Conservation (phyloP, 495 filamentous ascomycete genomes). For the Aspergillus ellipticus region DNA sequence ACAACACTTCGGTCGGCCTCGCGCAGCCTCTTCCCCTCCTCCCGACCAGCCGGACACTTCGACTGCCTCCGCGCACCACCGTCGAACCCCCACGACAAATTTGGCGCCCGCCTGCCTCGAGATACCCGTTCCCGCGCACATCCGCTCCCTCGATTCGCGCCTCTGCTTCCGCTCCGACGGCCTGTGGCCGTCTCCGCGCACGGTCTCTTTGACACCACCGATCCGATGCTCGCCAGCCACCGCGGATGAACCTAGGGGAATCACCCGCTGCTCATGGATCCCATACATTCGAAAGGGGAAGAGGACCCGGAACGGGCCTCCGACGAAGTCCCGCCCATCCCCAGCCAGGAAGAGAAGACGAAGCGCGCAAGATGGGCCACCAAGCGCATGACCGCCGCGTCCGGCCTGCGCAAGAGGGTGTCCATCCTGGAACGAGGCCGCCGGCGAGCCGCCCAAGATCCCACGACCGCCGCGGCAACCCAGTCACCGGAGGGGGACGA, state of each 20-base stretch:
- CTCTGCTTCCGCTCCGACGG: neutral
- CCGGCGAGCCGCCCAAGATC: constrained; percentile 15
- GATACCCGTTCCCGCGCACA: neutral
- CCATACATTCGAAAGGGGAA: neutral
- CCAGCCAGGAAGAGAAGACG: constrained; percentile 24
- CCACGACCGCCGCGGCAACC: neutral
- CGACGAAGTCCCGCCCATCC: neutral
- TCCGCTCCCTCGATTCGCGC: neutral
- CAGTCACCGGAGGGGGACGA: neutral
- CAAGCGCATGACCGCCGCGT: constrained; percentile 67
- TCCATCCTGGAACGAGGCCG: constrained; percentile 66
- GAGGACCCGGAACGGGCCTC: neutral
- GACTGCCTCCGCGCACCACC: neutral
- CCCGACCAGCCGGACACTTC: neutral
- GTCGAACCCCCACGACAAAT: too few species aligned
- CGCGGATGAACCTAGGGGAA: neutral
- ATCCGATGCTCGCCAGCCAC: neutral
- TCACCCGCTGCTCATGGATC: neutral
- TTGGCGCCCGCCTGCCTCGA: neutral
- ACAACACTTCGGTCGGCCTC: too few species aligned
- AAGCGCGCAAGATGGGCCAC: constrained; percentile 90
- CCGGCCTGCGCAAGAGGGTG: constrained; percentile 69
- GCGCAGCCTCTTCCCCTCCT: neutral
- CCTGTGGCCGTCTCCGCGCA: constrained; percentile 1
- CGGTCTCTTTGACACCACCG: neutral